phyloP scores from a whole-genome alignment of 2,329 filamentous ascomycete species.

The Capronia americana region DNA sequence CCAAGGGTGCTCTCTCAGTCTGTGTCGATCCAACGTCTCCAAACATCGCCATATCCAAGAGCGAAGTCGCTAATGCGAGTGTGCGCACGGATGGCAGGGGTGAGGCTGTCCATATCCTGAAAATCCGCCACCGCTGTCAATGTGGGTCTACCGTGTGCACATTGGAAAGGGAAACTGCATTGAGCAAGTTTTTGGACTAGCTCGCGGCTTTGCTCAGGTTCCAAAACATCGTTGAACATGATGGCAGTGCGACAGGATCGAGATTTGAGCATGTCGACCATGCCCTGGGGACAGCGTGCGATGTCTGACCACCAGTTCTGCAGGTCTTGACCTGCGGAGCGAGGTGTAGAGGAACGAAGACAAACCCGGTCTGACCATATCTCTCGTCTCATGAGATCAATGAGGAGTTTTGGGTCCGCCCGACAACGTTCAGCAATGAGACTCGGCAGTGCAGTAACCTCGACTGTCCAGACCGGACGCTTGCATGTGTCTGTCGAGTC shows the following conservation, averaged over 20 bases:
- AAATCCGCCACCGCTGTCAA: constrained; percentile 54
- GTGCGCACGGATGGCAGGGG: background rate
- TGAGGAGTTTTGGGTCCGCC: constrained; percentile 71
- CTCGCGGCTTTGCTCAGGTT: constrained; percentile 47
- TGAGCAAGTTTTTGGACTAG: constrained; percentile 48
- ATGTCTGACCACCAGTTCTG: constrained; percentile 50
- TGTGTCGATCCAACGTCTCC: constrained; percentile 27
- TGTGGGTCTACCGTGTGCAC: constrained; percentile 58
- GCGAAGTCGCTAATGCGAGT: constrained; percentile 6
- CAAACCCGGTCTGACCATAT: constrained; percentile 65
- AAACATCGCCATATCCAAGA: constrained; percentile 28
- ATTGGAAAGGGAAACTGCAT: constrained; percentile 58
- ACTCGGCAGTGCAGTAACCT: constrained; percentile 68
- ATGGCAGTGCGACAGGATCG: constrained; percentile 57
- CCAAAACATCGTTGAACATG: constrained; percentile 58
- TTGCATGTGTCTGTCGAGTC: background rate
- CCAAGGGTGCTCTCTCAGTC: constrained; percentile 14
- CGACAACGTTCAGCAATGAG: constrained; percentile 78
- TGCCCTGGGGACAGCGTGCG: constrained; percentile 72
- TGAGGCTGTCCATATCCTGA: constrained; percentile 16
- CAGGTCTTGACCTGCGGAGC: background rate
- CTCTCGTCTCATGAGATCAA: constrained; percentile 76
- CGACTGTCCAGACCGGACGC: constrained; percentile 45
- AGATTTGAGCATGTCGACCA: constrained; percentile 68
- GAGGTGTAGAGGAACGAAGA: background rate